Percentiles rank a stretch among this genome's conserved stretches.
These are phyloP conservation scores for Dysphania ambrosioides DNA, from an alignment of 148 eudicot species.

Conservation along the genomic window DNA sequence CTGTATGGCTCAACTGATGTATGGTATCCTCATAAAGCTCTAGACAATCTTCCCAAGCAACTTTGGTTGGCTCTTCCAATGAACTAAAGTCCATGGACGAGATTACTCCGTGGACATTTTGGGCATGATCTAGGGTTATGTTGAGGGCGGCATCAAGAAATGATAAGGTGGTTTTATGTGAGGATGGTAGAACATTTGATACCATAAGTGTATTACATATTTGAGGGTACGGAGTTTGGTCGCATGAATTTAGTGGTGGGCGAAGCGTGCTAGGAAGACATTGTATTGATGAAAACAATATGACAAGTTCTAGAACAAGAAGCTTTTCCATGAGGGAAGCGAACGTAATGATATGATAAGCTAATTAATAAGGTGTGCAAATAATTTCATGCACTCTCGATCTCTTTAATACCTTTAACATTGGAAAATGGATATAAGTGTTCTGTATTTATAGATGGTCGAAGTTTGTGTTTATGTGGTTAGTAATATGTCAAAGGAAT, in stretches of 20 bases:
- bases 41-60: conserved; percentile 59
- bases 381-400: neutral
- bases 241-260: conserved; percentile 33
- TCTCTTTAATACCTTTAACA: too few relatives aligned
- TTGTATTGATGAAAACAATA: conserved; percentile 9
- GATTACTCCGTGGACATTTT: conserved; percentile 31
- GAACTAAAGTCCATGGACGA: conserved; percentile 37
- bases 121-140: conserved; percentile 36
- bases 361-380: neutral
- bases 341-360: neutral
- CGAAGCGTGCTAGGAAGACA: conserved; percentile 19
- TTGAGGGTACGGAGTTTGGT: conserved; percentile 45
- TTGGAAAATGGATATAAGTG: neutral
- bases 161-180: conserved; percentile 12
- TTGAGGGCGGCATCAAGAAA: conserved; percentile 31
- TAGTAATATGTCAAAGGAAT: conserved; percentile 9
- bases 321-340: neutral
- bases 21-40: conserved; percentile 55
- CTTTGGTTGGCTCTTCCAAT: conserved; percentile 26
- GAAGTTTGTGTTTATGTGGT: neutral
- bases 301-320: neutral
- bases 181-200: neutral
- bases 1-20: conserved; percentile 39
- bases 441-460: conserved; percentile 11
- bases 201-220: conserved; percentile 30